Conservation (phyloP, 139 green algal species). For the Bryopsis sp. region DNA sequence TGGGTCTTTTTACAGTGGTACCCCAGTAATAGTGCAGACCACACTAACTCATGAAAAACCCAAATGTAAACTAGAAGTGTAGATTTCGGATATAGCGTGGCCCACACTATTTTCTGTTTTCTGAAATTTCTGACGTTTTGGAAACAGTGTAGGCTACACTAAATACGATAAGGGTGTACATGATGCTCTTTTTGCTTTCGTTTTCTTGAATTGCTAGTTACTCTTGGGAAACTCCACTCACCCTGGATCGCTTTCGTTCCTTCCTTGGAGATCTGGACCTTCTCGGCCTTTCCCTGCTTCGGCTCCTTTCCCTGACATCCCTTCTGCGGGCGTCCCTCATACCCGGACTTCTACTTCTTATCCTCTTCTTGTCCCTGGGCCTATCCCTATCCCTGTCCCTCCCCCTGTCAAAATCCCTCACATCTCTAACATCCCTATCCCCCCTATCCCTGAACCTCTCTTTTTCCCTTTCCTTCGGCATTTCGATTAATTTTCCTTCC, state of each 20-base stretch:
- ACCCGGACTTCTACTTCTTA: not conserved
- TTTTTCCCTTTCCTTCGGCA: not conserved
- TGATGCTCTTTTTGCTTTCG: no score
- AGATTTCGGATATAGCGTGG: not conserved
- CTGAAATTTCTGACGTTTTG: no score
- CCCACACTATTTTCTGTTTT: no score
- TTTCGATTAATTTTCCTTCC: no score
- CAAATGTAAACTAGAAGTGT: no score
- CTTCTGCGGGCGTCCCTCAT: not conserved
- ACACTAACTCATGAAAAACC: no score
- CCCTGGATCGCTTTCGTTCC: no score
- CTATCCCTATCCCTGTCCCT: not conserved
- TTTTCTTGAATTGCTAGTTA: no score
- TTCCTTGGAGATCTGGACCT: conserved; percentile 1
- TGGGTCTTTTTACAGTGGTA: not conserved
- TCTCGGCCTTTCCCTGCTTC: not conserved
- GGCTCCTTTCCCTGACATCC: not conserved
- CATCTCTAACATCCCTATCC: not conserved
- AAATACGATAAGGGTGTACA: not conserved
- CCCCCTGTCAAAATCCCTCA: not conserved
- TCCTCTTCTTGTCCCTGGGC: not conserved
- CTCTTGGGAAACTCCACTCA: no score
- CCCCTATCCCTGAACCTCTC: not conserved
- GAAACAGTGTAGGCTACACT: no score
- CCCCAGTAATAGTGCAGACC: no score